phyloP scores from a whole-genome alignment of 2,329 filamentous ascomycete species.

The Fusarium duplospermum region DNA sequence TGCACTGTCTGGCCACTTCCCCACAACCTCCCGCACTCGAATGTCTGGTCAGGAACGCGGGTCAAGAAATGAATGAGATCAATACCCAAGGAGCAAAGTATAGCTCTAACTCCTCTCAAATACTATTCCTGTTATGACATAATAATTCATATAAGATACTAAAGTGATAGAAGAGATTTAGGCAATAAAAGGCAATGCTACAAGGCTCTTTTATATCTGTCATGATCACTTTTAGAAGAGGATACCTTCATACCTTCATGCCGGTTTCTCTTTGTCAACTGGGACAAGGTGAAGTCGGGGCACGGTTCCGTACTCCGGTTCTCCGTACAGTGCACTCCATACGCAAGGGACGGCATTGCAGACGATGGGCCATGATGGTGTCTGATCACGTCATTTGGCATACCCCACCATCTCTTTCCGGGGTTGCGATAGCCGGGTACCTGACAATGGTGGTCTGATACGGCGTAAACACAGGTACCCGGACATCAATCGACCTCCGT shows the following conservation, averaged over 20 bases:
- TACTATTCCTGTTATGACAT: not conserved
- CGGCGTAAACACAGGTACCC: conserved; percentile 17
- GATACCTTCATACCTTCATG: not conserved
- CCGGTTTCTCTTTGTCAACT: not conserved
- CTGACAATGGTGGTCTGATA: not conserved
- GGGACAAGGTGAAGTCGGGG: conserved; percentile 12
- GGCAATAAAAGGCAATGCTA: not conserved
- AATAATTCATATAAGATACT: not conserved
- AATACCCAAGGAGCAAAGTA: not conserved
- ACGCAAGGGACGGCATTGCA: conserved; percentile 11
- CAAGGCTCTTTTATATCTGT: not conserved
- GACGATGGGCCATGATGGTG: conserved; percentile 39
- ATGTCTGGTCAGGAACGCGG: not conserved
- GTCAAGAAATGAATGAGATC: not conserved
- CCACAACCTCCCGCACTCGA: conserved; percentile 2
- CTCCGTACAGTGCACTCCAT: conserved; percentile 33
- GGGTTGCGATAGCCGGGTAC: conserved; percentile 35
- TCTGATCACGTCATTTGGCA: conserved; percentile 44
- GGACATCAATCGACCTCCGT: conserved; percentile 35
- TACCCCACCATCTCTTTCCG: conserved; percentile 33
- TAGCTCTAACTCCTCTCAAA: not conserved
- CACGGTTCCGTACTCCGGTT: conserved; percentile 27
- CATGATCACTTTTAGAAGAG: not conserved
- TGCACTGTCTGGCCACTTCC: conserved; percentile 29
- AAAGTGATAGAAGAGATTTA: not conserved